phyloP scores from a whole-genome alignment of 192 early-diverging fungal species.

The Kickxella alabastrina region DNA sequence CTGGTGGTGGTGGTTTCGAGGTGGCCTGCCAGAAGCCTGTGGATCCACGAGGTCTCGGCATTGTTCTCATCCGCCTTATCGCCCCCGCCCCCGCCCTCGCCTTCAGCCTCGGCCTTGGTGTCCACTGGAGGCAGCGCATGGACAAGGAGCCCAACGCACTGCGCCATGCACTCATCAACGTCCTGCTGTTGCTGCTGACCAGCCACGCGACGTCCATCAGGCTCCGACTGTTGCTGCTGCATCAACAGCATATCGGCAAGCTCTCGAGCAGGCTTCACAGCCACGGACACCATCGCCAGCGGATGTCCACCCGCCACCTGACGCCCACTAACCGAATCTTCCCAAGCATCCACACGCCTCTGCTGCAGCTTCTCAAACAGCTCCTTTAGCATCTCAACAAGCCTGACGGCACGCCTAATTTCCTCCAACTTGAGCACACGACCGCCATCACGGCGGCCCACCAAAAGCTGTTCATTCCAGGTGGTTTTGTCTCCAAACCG shows the following conservation, averaged over 20 bases:
- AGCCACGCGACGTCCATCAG: constrained; percentile 38
- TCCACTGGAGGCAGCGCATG: constrained; percentile 54
- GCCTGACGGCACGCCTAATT: constrained; percentile 21
- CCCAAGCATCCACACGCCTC: constrained; percentile 23
- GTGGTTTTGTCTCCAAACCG: constrained; percentile 29
- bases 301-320: constrained; percentile 34
- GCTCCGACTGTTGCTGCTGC: constrained; percentile 4
- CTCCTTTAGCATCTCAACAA: constrained; percentile 52
- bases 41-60: constrained; percentile 32
- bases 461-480: constrained; percentile 38
- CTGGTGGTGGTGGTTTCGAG: constrained; percentile 11
- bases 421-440: constrained; percentile 16
- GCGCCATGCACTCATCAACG: constrained; percentile 72
- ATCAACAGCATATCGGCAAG: constrained; percentile 58
- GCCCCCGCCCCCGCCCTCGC: constrained; percentile 8
- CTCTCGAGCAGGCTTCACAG: constrained; percentile 56
- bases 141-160: constrained; percentile 59
- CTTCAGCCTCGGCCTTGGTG: constrained; percentile 2
- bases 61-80: constrained; percentile 4
- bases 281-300: constrained; percentile 20
- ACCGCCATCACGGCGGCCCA: constrained; percentile 37
- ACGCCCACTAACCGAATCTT: constrained; percentile 24
- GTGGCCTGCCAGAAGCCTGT: constrained; percentile 28
- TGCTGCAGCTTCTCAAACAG: constrained; percentile 52
- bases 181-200: constrained; percentile 72